A percentile compares a stretch with the other conserved stretches of the same genome.
These are phyloP conservation scores for Fusarium newnesense DNA, from an alignment of 2,329 filamentous ascomycete species.

Conservation along the genomic window DNA sequence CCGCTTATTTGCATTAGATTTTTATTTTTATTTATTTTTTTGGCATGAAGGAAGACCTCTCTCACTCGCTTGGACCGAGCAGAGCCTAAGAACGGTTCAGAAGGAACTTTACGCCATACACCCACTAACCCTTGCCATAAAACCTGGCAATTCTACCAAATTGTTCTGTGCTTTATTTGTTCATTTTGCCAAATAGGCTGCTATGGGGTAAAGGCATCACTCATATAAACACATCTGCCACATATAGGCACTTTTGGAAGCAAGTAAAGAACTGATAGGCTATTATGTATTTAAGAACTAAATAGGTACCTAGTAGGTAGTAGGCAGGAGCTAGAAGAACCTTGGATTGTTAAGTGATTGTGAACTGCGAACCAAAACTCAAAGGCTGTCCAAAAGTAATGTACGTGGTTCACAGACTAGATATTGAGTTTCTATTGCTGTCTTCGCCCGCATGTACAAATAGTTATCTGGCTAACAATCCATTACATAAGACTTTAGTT, in stretches of 20 bases:
- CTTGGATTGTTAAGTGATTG: neutral
- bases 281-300: neutral
- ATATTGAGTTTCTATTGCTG: neutral
- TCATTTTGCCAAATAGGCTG: neutral
- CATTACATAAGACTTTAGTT: neutral
- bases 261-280: neutral
- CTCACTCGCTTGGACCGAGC: neutral
- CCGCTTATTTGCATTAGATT: conserved; percentile 48
- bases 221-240: neutral
- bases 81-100: neutral
- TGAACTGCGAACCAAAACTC: neutral
- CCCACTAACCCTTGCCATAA: neutral
- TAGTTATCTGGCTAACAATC: neutral
- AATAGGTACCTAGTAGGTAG: neutral
- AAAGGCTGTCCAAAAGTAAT: neutral
- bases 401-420: neutral
- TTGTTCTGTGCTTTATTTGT: neutral
- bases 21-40: too few relatives aligned
- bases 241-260: neutral
- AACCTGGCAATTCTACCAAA: neutral
- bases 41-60: neutral
- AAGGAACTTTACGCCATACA: neutral
- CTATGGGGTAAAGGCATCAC: neutral
- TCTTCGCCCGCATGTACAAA: neutral
- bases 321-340: neutral